Conservation (phyloP, 768 basidiomycete species). For the Agaricus subrufescens region DNA sequence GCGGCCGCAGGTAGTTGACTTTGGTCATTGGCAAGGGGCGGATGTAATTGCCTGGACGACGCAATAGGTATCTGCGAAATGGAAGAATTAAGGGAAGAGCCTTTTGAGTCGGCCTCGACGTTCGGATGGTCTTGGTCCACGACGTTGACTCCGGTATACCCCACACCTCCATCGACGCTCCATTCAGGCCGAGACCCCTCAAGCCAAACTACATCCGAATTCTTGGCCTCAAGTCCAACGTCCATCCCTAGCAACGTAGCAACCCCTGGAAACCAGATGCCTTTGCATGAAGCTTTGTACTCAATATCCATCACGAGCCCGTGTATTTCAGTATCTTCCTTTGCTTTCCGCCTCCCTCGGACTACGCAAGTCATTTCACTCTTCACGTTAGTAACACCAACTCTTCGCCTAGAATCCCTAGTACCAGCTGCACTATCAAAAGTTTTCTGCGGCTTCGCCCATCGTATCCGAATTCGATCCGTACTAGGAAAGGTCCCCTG, state of each 20-base stretch:
- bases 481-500: conserved; percentile 77
- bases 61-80: conserved; percentile 18
- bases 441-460: conserved; percentile 62
- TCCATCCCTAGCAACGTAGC: conserved; percentile 80
- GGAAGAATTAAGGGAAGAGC: conserved; percentile 46
- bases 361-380: conserved; percentile 63
- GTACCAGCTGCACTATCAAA: conserved; percentile 36
- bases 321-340: conserved; percentile 31
- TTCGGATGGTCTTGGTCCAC: conserved; percentile 32
- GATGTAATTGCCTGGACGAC: conserved; percentile 13
- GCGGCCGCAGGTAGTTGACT: conserved; percentile 37
- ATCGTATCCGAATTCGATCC: conserved; percentile 70
- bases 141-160: conserved; percentile 70
- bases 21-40: conserved; percentile 13
- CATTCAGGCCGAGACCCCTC: conserved; percentile 47
- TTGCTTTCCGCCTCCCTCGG: conserved; percentile 41
- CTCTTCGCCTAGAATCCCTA: conserved; percentile 55
- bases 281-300: conserved; percentile 70
- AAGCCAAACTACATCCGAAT: conserved; percentile 67
- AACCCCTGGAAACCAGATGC: conserved; percentile 80
- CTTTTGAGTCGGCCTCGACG: conserved; percentile 30
- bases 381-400: conserved; percentile 64
- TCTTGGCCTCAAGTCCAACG: conserved; percentile 61
- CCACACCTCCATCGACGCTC: conserved; percentile 57
- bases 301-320: conserved; percentile 63